These are phyloP conservation scores for Macrolepiota fuliginosa DNA, from an alignment of 768 basidiomycete genomes.

Conservation along the genomic window DNA sequence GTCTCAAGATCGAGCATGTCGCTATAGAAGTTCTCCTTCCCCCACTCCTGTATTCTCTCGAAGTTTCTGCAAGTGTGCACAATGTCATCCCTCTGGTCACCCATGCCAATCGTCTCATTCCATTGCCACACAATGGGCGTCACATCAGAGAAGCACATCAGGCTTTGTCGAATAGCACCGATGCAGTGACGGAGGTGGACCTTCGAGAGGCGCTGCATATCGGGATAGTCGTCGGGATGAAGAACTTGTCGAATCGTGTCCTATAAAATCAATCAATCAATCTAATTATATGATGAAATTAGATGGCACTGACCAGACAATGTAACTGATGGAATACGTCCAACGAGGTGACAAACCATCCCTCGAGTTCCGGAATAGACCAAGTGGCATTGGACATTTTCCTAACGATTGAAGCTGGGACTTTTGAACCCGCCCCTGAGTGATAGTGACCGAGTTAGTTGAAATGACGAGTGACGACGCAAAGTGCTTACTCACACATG, in stretches of 20 bases:
- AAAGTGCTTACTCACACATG: conserved; percentile 13
- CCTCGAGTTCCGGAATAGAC: conserved; percentile 21
- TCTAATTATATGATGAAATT: neutral
- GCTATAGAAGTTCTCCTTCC: conserved; percentile 9
- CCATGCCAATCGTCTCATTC: conserved; percentile 8
- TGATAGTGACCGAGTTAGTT: neutral
- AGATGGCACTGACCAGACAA: conserved; percentile 13
- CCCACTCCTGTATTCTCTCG: conserved; percentile 20
- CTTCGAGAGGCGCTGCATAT: conserved; percentile 10
- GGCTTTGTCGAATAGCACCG: conserved; percentile 18
- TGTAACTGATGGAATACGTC: conserved; percentile 29
- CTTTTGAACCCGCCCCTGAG: conserved; percentile 16
- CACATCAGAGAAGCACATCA: conserved; percentile 22
- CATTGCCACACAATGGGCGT: conserved; percentile 21
- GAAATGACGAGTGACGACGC: neutral
- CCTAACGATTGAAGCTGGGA: conserved; percentile 19
- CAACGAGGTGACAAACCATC: conserved; percentile 18
- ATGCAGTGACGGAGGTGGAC: conserved; percentile 22
- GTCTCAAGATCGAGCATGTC: neutral
- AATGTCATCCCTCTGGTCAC: conserved; percentile 11
- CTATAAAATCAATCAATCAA: conserved; percentile 5
- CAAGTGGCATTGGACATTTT: conserved; percentile 20
- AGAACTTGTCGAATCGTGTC: conserved; percentile 19
- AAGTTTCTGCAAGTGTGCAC: conserved; percentile 20
- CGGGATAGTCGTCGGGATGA: conserved; percentile 15